Evolutionary conservation across 208 protist genomes (phyloP).

Genomic region (Trypanosomatidae sp.): DNA sequence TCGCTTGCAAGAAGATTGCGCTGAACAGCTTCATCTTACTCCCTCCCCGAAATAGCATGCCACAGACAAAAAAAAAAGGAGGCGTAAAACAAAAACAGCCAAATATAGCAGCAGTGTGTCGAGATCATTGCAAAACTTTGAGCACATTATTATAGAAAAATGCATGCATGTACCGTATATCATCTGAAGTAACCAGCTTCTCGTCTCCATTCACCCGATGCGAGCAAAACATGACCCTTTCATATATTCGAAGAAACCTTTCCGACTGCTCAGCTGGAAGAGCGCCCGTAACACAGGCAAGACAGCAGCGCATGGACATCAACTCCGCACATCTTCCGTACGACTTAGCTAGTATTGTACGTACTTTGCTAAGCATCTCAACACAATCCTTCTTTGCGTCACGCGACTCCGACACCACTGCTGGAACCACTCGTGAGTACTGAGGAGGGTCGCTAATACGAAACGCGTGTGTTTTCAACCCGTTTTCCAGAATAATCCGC

Average conservation of each 20-base stretch:
- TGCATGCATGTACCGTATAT: slow-evolving; percentile 88
- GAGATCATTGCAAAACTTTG: slow-evolving; percentile 63
- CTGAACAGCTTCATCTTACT: background rate
- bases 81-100: slow-evolving; percentile 10
- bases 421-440: slow-evolving; percentile 57
- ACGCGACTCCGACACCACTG: slow-evolving; percentile 62
- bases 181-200: slow-evolving; percentile 61
- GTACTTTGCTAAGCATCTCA: slow-evolving; percentile 74
- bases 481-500: slow-evolving; percentile 69
- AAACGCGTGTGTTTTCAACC: slow-evolving; percentile 61
- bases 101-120: slow-evolving; percentile 11
- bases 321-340: slow-evolving; percentile 61
- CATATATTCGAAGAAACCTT: slow-evolving; percentile 80
- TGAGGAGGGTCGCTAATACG: slow-evolving; percentile 63
- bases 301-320: slow-evolving; percentile 89
- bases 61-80: slow-evolving; percentile 5
- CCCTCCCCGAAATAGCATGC: background rate
- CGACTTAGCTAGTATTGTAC: slow-evolving; percentile 43
- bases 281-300: slow-evolving; percentile 75
- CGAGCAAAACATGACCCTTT: slow-evolving; percentile 72
- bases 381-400: slow-evolving; percentile 72
- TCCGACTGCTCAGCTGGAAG: slow-evolving; percentile 56
- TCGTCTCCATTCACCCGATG: slow-evolving; percentile 61
- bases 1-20: background rate
- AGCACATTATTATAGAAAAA: slow-evolving; percentile 88